phyloP scores from a whole-genome alignment of 257 asterid genomes.

The Forsythia suspensa region DNA sequence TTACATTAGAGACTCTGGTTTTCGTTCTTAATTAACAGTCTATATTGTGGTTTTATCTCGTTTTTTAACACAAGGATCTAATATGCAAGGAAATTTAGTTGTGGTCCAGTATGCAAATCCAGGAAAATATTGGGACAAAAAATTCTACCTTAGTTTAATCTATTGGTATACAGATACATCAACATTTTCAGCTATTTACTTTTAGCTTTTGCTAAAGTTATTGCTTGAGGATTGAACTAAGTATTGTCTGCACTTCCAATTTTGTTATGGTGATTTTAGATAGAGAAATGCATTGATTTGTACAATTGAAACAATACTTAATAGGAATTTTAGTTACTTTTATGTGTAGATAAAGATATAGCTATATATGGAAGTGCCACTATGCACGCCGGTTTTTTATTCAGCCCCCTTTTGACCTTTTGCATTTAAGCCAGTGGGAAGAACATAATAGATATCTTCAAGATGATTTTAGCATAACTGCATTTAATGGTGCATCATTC shows the following conservation, averaged over 20 bases:
- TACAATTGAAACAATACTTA: background rate
- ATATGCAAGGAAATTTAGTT: background rate
- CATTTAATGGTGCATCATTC: background rate
- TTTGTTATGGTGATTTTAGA: no score
- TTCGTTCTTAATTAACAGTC: no score
- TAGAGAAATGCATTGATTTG: no score
- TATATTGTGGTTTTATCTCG: no score
- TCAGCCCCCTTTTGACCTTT: background rate
- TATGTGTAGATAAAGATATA: background rate
- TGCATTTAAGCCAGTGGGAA: background rate
- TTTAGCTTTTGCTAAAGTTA: background rate
- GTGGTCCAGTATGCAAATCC: background rate
- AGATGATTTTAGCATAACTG: slow-evolving; percentile 6
- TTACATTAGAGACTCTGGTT: no score
- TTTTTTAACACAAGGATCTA: no score
- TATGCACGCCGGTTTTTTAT: background rate
- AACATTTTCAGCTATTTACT: background rate
- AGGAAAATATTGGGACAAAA: background rate
- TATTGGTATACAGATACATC: background rate
- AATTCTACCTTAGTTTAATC: background rate
- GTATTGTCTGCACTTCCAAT: slow-evolving; percentile 6
- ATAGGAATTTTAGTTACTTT: background rate
- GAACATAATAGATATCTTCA: background rate
- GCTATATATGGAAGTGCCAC: background rate
- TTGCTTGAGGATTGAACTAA: background rate